Conservation (phyloP, 176 grass and related monocot genomes). For the Oryza meyeriana region DNA sequence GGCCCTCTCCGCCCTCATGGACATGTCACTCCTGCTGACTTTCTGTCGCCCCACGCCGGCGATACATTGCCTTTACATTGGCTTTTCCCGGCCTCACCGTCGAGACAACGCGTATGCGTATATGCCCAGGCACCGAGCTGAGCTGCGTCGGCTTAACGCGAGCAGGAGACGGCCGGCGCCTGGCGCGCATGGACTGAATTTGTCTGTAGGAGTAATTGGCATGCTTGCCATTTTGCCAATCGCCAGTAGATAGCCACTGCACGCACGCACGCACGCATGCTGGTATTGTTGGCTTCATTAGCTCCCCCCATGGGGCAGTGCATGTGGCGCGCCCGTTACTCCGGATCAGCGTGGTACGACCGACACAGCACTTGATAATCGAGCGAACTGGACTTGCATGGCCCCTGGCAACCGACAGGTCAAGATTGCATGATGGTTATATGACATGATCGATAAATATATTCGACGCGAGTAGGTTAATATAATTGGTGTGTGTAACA, state of each 20-base stretch:
- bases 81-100: too few relatives aligned
- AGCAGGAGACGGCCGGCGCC: too few relatives aligned
- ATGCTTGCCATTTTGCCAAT: not conserved
- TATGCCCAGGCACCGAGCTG: too few relatives aligned
- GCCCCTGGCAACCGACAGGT: not conserved
- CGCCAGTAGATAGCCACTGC: too few relatives aligned
- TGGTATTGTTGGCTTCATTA: too few relatives aligned
- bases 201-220: too few relatives aligned
- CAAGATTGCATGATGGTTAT: not conserved
- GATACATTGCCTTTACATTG: too few relatives aligned
- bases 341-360: not conserved
- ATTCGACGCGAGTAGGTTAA: not conserved
- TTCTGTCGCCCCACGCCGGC: constrained; percentile 15
- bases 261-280: too few relatives aligned
- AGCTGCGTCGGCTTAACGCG: too few relatives aligned
- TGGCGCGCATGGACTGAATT: too few relatives aligned
- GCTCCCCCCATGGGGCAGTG: not conserved
- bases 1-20: not conserved
- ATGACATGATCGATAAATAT: not conserved
- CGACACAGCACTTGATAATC: not conserved
- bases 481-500: too few relatives aligned
- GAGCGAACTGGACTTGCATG: not conserved
- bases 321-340: constrained; percentile 36
- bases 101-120: too few relatives aligned
- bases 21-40: constrained; percentile 49